Evolutionary conservation across 495 filamentous ascomycete genomes (phyloP), one percentile per base, ranked within the genome.

Genomic region (Paragyromitra xinjiangensis): DNA sequence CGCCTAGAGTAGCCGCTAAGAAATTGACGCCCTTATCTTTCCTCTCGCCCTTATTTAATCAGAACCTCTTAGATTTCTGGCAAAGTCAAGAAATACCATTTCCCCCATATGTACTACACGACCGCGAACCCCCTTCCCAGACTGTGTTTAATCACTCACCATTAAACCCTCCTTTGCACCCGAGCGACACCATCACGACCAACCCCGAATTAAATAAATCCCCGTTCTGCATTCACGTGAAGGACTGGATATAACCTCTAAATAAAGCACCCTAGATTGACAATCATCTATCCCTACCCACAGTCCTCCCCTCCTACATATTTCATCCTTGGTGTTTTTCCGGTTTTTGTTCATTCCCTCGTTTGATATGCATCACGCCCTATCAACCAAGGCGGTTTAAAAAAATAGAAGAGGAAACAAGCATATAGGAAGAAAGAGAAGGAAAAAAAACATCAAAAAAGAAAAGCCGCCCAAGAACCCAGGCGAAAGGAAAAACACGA

Each of bases 401-500:
- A 16, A 42, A 44, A 40, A 45, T 45, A 69, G 22, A 51, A 44
- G 39, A 22, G 22, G 34, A 51, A 59, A 29, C 9, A n/a, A 64
- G 37, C 44, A 48, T 16, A 48, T 48, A 16, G 44, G 19, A 45
- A 16, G 37, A 29, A 6, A 59, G 40, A 44, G 29, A 34, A 34
- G 29, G 29, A 16, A 50, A 29, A 6, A 59, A 56, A 44, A 42
- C 6, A 45, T 62, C 2, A 48, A 40, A 53, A 40, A 70, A 42
- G 29, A 58, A 42, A 26, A 48, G 44, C 40, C 42, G 71, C 71
- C 65, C 71, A 42, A n/a, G 64, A 42, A 55, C 45, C 64, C 34
- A 51, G 66, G 70, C 65, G 64, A 44, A 69, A 40, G 11, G 14
- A 50, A 71, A 34, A 24, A 63, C 6, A 37, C 29, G 22, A 29